Evolutionary conservation across 2,329 filamentous ascomycete species (phyloP).

Genomic region (Eurotiales sp.): DNA sequence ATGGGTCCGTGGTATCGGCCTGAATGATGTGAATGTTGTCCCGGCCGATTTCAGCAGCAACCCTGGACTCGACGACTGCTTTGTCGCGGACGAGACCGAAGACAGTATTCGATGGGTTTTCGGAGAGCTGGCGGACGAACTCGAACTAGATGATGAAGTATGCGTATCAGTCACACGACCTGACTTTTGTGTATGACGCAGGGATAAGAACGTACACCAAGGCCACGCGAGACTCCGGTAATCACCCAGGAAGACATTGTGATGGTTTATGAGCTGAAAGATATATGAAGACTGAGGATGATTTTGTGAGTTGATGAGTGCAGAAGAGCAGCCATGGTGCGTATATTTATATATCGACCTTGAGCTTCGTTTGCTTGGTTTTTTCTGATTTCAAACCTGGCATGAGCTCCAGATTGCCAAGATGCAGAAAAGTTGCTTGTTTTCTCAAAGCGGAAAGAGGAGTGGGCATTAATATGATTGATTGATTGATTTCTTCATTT

Average conservation of each 20-base stretch:
- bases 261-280: not conserved
- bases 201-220: slow-evolving; percentile 19
- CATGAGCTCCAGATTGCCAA: slow-evolving; percentile 1
- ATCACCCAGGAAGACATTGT: slow-evolving; percentile 24
- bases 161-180: not conserved
- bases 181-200: not conserved
- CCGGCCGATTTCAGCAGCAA: slow-evolving; percentile 38
- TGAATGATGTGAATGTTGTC: slow-evolving; percentile 47
- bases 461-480: too few species aligned
- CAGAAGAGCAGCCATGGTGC: not conserved
- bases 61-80: slow-evolving; percentile 40
- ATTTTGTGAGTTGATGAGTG: slow-evolving; percentile 1
- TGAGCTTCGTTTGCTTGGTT: not conserved
- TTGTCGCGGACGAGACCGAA: slow-evolving; percentile 43
- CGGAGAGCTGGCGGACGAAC: slow-evolving; percentile 47
- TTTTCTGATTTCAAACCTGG: not conserved
- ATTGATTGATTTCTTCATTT: too few species aligned
- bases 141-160: slow-evolving; percentile 41
- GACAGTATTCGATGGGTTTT: slow-evolving; percentile 34
- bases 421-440: slow-evolving; percentile 7
- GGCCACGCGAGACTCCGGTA: slow-evolving; percentile 22
- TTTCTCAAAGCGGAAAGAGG: slow-evolving; percentile 6
- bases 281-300: slow-evolving; percentile 1
- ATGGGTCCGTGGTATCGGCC: slow-evolving; percentile 38
- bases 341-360: slow-evolving; percentile 2